Conservation (phyloP, 1,284 basidiomycete species). For the Ceratobasidium sp. region DNA sequence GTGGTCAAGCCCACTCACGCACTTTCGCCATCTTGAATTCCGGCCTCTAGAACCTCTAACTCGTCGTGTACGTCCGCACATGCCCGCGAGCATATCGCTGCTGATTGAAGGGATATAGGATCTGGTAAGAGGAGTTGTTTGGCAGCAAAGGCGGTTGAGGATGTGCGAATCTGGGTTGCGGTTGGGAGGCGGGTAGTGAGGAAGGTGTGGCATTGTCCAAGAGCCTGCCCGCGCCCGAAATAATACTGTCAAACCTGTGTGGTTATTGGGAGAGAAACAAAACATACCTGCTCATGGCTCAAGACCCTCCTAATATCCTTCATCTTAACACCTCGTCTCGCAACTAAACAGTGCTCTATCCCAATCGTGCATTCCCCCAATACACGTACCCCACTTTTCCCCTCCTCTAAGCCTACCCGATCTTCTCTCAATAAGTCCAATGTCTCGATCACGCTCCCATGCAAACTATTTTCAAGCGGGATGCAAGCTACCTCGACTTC, state of each 20-base stretch:
- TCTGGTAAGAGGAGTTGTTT: conserved; percentile 44
- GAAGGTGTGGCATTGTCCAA: conserved; percentile 50
- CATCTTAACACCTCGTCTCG: conserved; percentile 41
- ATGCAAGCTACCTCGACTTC: conserved; percentile 46
- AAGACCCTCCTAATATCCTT: conserved; percentile 44
- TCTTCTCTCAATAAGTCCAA: conserved; percentile 48
- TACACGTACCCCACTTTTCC: conserved; percentile 20
- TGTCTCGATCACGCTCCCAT: conserved; percentile 50
- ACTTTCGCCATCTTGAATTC: conserved; percentile 50
- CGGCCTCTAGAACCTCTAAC: conserved; percentile 42
- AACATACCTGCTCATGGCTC: conserved; percentile 50
- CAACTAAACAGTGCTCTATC: conserved; percentile 49
- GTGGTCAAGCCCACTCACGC: neutral
- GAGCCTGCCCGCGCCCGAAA: conserved; percentile 44
- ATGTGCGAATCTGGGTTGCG: conserved; percentile 37
- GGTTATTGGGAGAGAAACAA: no score
- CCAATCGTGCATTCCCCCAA: conserved; percentile 45
- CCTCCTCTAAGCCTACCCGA: neutral
- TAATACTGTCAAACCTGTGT: neutral
- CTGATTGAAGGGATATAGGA: conserved; percentile 27
- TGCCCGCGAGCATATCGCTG: conserved; percentile 49
- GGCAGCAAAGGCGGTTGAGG: conserved; percentile 51
- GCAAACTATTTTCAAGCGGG: conserved; percentile 50
- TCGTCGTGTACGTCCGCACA: conserved; percentile 47
- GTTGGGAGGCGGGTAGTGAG: conserved; percentile 42